A percentile compares a stretch with the other conserved stretches of the same genome.
Evolutionary conservation across 371 early-diverging fungal genomes (phyloP).

Genomic region (Funneliformis caledonium): DNA sequence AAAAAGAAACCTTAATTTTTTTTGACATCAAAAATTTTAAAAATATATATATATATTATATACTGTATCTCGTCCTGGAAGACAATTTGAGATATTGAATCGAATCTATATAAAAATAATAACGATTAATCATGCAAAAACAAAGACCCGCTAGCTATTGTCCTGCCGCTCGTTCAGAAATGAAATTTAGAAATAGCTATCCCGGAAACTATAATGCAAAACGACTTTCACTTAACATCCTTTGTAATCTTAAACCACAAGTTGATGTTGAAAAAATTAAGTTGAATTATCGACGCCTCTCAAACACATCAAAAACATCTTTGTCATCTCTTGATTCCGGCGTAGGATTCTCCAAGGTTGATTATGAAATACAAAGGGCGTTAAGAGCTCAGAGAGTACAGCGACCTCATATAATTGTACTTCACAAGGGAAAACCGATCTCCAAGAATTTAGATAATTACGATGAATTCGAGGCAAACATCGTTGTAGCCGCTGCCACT

Average conservation of each 20-base stretch:
- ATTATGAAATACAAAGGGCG: slow-evolving; percentile 21
- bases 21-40: too few species aligned
- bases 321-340: slow-evolving; percentile 13
- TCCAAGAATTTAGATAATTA: not conserved
- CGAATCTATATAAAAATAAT: too few species aligned
- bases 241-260: not conserved
- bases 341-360: not conserved
- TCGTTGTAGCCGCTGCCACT: not conserved
- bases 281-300: not conserved
- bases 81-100: too few species aligned
- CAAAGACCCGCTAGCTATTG: not conserved
- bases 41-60: too few species aligned
- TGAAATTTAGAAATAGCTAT: not conserved
- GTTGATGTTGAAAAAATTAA: not conserved
- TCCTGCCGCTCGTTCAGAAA: not conserved
- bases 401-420: slow-evolving; percentile 19
- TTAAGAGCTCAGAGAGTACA: not conserved
- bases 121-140: not conserved
- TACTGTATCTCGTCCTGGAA: too few species aligned
- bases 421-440: slow-evolving; percentile 21
- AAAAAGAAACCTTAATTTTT: too few species aligned
- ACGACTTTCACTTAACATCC: not conserved
- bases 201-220: not conserved
- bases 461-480: not conserved
- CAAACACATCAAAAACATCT: not conserved